These are phyloP conservation scores for Candida andamanensis DNA, from an alignment of 805 yeast genomes.

Conservation along the genomic window DNA sequence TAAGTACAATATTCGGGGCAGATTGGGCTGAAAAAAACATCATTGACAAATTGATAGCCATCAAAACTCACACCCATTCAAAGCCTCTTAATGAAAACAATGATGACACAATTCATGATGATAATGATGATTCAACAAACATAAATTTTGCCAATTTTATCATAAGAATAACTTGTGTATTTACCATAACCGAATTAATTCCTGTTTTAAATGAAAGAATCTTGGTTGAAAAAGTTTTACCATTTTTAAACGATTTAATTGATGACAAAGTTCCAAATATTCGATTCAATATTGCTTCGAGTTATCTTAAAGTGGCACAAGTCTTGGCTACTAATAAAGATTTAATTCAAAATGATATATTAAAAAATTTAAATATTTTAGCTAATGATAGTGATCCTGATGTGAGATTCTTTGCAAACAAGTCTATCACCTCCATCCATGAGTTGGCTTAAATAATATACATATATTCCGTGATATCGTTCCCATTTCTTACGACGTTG, in stretches of 20 bases:
- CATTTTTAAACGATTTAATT: slow-evolving; percentile 68
- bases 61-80: slow-evolving; percentile 16
- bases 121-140: slow-evolving; percentile 17
- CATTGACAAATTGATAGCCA: slow-evolving; percentile 60
- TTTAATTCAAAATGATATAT: slow-evolving; percentile 40
- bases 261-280: slow-evolving; percentile 90
- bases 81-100: slow-evolving; percentile 9
- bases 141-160: slow-evolving; percentile 64
- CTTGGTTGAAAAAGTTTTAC: slow-evolving; percentile 63
- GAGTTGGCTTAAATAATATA: not conserved
- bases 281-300: slow-evolving; percentile 90
- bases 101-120: slow-evolving; percentile 16
- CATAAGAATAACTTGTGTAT: slow-evolving; percentile 85
- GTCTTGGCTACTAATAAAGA: slow-evolving; percentile 30
- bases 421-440: slow-evolving; percentile 35
- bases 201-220: slow-evolving; percentile 60
- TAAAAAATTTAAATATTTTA: slow-evolving; percentile 63
- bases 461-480: too few relatives aligned
- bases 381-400: slow-evolving; percentile 76
- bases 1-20: slow-evolving; percentile 85
- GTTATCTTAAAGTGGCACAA: slow-evolving; percentile 59
- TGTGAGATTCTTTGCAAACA: slow-evolving; percentile 78
- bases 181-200: slow-evolving; percentile 78
- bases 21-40: slow-evolving; percentile 89
- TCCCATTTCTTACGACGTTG: too few relatives aligned